These are phyloP conservation scores for Dothideomycetes sp. DNA, from an alignment of 2,329 filamentous ascomycete genomes.

Conservation along the genomic window DNA sequence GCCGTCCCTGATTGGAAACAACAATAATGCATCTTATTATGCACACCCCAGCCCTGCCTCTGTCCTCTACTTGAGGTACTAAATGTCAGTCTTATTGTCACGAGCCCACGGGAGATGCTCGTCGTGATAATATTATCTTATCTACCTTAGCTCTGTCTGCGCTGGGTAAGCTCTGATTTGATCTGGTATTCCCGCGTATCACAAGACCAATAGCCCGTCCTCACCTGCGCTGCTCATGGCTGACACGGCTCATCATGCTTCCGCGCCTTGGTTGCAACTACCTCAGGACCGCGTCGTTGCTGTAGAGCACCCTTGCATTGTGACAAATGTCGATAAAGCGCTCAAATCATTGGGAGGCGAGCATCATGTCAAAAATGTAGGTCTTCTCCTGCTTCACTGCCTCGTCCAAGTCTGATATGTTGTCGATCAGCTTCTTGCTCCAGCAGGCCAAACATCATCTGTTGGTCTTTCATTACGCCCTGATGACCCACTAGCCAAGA, in stretches of 20 bases:
- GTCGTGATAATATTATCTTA: no score
- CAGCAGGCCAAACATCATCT: slow-evolving; percentile 2
- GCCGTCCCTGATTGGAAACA: no score
- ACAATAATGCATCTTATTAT: no score
- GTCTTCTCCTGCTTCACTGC: slow-evolving; percentile 6
- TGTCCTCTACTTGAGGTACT: no score
- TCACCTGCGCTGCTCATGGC: no score
- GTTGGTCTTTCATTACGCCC: slow-evolving; percentile 64
- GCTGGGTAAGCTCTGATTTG: no score
- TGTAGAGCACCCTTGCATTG: slow-evolving; percentile 57
- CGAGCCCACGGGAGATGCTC: no score
- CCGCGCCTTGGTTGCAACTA: slow-evolving; percentile 7
- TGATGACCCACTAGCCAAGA: slow-evolving; percentile 67
- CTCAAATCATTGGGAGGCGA: slow-evolving; percentile 51
- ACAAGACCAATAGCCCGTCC: no score
- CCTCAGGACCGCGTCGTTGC: slow-evolving; percentile 44
- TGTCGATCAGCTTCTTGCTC: slow-evolving; percentile 5
- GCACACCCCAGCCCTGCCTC: no score
- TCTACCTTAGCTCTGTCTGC: no score
- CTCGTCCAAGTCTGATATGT: background rate
- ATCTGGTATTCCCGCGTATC: no score
- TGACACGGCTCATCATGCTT: slow-evolving; percentile 1
- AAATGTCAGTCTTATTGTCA: no score
- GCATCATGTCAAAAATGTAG: slow-evolving; percentile 42
- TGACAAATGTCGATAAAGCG: slow-evolving; percentile 53